Base-by-base conservation (phyloP, 768 basidiomycete species). In the Gyrodon lividus region DNA sequence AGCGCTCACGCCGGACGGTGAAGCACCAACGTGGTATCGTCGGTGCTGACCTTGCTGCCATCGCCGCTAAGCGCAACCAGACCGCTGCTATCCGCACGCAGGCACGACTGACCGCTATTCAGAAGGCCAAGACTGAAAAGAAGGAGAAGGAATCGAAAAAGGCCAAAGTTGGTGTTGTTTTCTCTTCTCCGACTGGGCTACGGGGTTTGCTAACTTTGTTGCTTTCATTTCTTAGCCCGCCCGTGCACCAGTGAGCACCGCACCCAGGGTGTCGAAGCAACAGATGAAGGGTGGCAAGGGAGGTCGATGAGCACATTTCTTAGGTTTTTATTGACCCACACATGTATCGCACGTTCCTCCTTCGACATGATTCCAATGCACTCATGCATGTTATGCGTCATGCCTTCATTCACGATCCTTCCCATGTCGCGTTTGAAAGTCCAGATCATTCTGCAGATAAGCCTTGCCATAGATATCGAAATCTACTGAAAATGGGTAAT, bases 21-120 rank as follows among this genome's bases (percentile, higher is more conserved):
- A 99, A 98, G 81, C 86, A 92, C 78, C 87, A 96, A 78, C 92
- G 97, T 68, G 97, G 97, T 57, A 93, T 98, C 72, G 93, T 94
- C 66, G 97, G 97, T 73, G 92, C 93, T 59, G 94, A 98, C 72
- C 83, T 98, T 54, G 82, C 86, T 46, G 71, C 92, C 64, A 98
- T 98, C 72, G 81, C 86, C 48, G 95, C 95, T 60, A 90, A 81
- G 78, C 84, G 95, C 62, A 94, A 91, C 76, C 93, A 98, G 79
- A 92, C 89, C 54, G 78, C 89, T 48, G 87, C 89, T 60, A 80
- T 88, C 61, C 85, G 97, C 55, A 75, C 80, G 57, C 88, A 92
- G 64, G 83, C 85, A 64, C 83, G 93, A 58, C 71, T 89, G 56
- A 81, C 86, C 37, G 95, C 95, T 60, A 94, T 97, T 70, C 74